These are phyloP conservation scores for Aspergillus homomorphus DNA, from an alignment of 495 filamentous ascomycete species.

Conservation along the genomic window DNA sequence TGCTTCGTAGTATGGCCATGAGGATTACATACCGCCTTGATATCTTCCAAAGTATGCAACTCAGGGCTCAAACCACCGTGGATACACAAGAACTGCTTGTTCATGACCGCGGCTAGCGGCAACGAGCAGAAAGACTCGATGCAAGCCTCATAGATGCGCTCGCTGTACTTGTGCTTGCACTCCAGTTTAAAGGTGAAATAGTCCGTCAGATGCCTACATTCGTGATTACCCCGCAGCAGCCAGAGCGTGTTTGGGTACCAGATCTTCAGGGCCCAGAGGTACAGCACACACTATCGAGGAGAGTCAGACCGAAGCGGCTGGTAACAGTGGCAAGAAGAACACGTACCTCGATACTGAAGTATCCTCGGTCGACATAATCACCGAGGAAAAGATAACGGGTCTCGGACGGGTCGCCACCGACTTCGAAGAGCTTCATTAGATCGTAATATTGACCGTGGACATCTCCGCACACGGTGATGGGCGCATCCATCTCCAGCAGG, in stretches of 20 bases:
- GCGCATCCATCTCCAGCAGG: constrained; percentile 97
- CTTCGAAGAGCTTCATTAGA: constrained; percentile 98
- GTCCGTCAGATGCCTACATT: constrained; percentile 97
- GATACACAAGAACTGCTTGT: constrained; percentile 99
- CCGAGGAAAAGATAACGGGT: constrained; percentile 96
- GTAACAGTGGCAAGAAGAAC: background rate
- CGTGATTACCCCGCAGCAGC: constrained; percentile 95
- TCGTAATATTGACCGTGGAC: constrained; percentile 99
- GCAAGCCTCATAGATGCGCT: constrained; percentile 93
- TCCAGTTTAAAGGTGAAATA: constrained; percentile 99
- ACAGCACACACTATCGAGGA: constrained; percentile 73
- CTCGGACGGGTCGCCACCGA: constrained; percentile 93
- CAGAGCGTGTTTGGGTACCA: constrained; percentile 98
- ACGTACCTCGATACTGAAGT: constrained; percentile 92
- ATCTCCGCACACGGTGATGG: constrained; percentile 98
- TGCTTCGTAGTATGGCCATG: background rate
- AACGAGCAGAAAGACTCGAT: constrained; percentile 96
- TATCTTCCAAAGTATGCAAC: constrained; percentile 89
- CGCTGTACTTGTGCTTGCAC: constrained; percentile 98
- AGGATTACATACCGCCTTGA: constrained; percentile 65
- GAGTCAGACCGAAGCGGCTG: constrained; percentile 15
- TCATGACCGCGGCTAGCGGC: constrained; percentile 96
- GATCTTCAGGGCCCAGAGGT: constrained; percentile 97
- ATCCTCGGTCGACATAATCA: constrained; percentile 96
- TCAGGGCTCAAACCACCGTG: constrained; percentile 95